Evolutionary conservation across 495 filamentous ascomycete genomes (phyloP).

Genomic region (Daldinia childiae): DNA sequence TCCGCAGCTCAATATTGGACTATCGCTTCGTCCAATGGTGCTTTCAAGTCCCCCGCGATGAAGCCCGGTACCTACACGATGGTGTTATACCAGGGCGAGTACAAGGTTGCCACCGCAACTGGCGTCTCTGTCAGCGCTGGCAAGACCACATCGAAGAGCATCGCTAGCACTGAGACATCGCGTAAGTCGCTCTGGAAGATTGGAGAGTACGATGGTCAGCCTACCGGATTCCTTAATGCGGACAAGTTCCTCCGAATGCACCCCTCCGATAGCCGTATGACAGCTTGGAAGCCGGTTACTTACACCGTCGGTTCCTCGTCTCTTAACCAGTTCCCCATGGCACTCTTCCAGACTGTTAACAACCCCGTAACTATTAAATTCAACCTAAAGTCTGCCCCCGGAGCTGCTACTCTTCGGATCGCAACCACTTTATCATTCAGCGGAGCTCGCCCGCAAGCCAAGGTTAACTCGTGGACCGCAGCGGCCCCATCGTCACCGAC

Average conservation of each 20-base stretch:
- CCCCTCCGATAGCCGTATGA: conserved; percentile 70
- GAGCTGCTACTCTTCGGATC: conserved; percentile 67
- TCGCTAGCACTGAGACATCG: conserved; percentile 59
- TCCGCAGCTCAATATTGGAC: conserved; percentile 71
- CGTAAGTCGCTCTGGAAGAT: conserved; percentile 69
- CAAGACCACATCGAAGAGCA: conserved; percentile 60
- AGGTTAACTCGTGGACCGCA: conserved; percentile 62
- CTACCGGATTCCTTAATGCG: conserved; percentile 72
- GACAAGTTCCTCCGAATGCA: conserved; percentile 73
- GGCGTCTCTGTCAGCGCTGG: conserved; percentile 65
- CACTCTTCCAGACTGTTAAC: conserved; percentile 69
- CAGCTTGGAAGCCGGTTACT: conserved; percentile 64
- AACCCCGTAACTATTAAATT: conserved; percentile 70
- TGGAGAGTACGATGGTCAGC: conserved; percentile 70
- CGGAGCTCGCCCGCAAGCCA: conserved; percentile 59
- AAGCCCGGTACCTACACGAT: conserved; percentile 74
- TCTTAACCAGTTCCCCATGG: conserved; percentile 69
- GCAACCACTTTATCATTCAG: conserved; percentile 71
- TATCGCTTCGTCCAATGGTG: conserved; percentile 60
- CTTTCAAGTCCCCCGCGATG: conserved; percentile 71
- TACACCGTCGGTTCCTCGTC: conserved; percentile 66
- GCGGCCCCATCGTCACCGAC: conserved; percentile 63
- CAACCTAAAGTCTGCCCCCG: conserved; percentile 59
- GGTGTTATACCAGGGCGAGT: conserved; percentile 72
- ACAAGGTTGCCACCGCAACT: conserved; percentile 61